Conservation (phyloP, 2,329 filamentous ascomycete species). For the Aquanectria penicillioides region DNA sequence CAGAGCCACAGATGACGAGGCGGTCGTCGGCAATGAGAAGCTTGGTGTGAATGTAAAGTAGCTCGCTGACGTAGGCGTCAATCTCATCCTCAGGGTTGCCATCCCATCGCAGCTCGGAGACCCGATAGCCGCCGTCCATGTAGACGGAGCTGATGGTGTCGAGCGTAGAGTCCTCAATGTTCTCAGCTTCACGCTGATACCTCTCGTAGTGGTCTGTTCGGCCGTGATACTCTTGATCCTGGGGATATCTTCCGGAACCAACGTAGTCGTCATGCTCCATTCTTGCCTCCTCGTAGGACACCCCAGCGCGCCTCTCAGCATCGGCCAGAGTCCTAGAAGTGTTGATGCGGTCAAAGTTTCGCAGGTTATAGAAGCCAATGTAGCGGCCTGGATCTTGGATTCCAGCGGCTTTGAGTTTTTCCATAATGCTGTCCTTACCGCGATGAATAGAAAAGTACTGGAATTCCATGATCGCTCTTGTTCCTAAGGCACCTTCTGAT, state of each 20-base stretch:
- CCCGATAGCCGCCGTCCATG: slow-evolving; percentile 80
- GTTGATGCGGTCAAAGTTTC: slow-evolving; percentile 87
- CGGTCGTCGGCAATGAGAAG: slow-evolving; percentile 84
- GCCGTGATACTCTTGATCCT: slow-evolving; percentile 33
- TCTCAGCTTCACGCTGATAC: slow-evolving; percentile 76
- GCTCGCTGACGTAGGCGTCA: slow-evolving; percentile 69
- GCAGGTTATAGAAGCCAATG: slow-evolving; percentile 86
- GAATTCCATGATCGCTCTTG: slow-evolving; percentile 88
- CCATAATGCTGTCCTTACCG: slow-evolving; percentile 81
- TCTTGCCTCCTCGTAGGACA: slow-evolving; percentile 74
- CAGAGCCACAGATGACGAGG: slow-evolving; percentile 81
- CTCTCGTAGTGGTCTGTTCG: slow-evolving; percentile 65
- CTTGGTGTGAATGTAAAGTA: slow-evolving; percentile 73
- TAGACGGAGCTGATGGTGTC: slow-evolving; percentile 84
- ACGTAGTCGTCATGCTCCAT: slow-evolving; percentile 70
- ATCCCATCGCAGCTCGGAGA: slow-evolving; percentile 67
- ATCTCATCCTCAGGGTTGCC: slow-evolving; percentile 66
- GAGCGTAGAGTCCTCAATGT: slow-evolving; percentile 67
- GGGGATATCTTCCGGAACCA: slow-evolving; percentile 51
- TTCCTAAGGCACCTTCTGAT: slow-evolving; percentile 76
- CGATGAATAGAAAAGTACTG: slow-evolving; percentile 84
- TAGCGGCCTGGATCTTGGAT: slow-evolving; percentile 75
- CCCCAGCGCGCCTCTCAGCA: slow-evolving; percentile 70
- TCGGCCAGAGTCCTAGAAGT: slow-evolving; percentile 68
- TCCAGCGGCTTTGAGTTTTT: slow-evolving; percentile 74